Conservation (phyloP, 352 stramenopile genomes). For the Phytophthora brassicae region DNA sequence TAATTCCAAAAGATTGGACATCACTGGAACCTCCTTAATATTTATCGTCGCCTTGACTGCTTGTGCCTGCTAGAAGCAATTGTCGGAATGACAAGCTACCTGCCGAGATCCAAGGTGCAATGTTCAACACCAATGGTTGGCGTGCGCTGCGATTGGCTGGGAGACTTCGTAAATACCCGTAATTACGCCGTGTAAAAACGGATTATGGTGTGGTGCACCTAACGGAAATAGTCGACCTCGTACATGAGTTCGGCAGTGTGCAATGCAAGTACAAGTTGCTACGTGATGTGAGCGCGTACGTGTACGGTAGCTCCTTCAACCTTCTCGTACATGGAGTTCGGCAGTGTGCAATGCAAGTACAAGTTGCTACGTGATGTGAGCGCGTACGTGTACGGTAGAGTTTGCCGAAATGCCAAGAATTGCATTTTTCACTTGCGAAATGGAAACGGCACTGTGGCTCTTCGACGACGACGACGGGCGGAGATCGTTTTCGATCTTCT, state of each 20-base stretch:
- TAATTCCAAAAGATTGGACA: slow-evolving; percentile 90
- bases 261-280: neutral
- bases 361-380: neutral
- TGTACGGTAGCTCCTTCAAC: no score
- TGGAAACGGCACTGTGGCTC: slow-evolving; percentile 2
- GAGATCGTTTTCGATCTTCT: slow-evolving; percentile 18
- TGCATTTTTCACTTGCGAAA: neutral
- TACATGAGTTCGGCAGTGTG: neutral
- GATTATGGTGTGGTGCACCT: slow-evolving; percentile 10
- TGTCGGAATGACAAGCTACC: slow-evolving; percentile 16
- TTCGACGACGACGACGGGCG: slow-evolving; percentile 12
- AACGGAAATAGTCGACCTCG: neutral
- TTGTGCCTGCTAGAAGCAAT: slow-evolving; percentile 15
- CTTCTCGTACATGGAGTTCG: neutral
- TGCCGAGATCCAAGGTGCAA: neutral
- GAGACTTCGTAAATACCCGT: slow-evolving; percentile 22
- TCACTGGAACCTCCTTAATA: slow-evolving; percentile 62
- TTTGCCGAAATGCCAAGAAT: no score
- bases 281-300: no score
- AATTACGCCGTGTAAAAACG: slow-evolving; percentile 27
- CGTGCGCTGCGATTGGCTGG: slow-evolving; percentile 10
- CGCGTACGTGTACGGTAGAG: no score
- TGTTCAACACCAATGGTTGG: slow-evolving; percentile 27
- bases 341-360: neutral
- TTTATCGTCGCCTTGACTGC: neutral